Evolutionary conservation across 2,329 filamentous ascomycete genomes (phyloP).

Genomic region (Volutella citrinella): DNA sequence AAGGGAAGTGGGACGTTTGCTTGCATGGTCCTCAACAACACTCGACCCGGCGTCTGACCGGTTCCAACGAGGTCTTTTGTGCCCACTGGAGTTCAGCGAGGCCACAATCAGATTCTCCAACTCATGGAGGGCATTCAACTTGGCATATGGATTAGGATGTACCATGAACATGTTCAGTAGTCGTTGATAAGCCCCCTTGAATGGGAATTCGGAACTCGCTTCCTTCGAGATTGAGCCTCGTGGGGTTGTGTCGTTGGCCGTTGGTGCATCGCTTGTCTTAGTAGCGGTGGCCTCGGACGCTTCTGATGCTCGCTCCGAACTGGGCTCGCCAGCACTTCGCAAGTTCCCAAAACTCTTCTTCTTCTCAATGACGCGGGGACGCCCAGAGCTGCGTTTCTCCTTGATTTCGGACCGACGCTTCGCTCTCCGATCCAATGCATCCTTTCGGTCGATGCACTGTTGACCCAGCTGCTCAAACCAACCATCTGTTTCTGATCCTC

Average conservation of each 20-base stretch:
- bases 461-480: constrained; percentile 75
- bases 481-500: constrained; percentile 86
- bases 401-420: constrained; percentile 39
- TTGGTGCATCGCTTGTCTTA: constrained; percentile 40
- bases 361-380: constrained; percentile 56
- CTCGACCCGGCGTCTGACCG: constrained; percentile 36
- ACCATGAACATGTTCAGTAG: constrained; percentile 84
- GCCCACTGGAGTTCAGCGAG: constrained; percentile 49
- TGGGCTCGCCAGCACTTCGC: constrained; percentile 46
- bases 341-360: constrained; percentile 68
- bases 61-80: constrained; percentile 34
- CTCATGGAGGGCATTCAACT: constrained; percentile 79
- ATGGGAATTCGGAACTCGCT: constrained; percentile 63
- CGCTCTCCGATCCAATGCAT: constrained; percentile 49
- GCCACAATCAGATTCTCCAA: constrained; percentile 79
- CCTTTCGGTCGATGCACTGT: constrained; percentile 61
- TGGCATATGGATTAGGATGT: constrained; percentile 82
- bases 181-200: constrained; percentile 73
- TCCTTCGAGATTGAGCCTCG: constrained; percentile 23
- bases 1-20: constrained; percentile 44
- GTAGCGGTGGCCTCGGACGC: constrained; percentile 34
- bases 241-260: constrained; percentile 24
- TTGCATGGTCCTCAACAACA: constrained; percentile 30
- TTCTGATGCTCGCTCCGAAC: constrained; percentile 34
- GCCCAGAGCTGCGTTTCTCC: constrained; percentile 42